These are phyloP conservation scores for Mycena chlorophos DNA, from an alignment of 768 basidiomycete species.

Conservation along the genomic window DNA sequence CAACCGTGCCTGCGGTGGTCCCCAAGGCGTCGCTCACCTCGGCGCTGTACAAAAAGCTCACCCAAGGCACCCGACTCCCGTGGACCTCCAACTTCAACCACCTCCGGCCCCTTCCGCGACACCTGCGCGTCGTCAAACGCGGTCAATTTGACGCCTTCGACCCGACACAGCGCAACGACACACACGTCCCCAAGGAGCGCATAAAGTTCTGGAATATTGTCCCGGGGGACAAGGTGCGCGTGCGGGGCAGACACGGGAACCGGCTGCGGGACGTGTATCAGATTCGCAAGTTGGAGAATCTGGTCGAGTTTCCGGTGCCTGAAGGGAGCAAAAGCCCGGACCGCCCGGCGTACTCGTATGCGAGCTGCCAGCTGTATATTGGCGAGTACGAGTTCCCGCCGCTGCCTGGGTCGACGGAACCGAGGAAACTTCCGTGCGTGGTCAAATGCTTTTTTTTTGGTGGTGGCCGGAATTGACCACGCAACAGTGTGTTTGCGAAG, in stretches of 20 bases:
- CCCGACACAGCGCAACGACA: not conserved
- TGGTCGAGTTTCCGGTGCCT: slow-evolving; percentile 17
- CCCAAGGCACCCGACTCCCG: slow-evolving; percentile 11
- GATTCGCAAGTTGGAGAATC: slow-evolving; percentile 59
- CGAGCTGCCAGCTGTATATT: slow-evolving; percentile 76
- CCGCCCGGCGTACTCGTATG: slow-evolving; percentile 51
- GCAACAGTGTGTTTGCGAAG: slow-evolving; percentile 70
- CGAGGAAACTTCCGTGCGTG: slow-evolving; percentile 49
- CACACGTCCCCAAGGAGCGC: slow-evolving; percentile 51
- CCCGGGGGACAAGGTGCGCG: slow-evolving; percentile 76
- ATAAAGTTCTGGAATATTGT: slow-evolving; percentile 88
- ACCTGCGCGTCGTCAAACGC: not conserved
- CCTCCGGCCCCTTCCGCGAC: slow-evolving; percentile 14
- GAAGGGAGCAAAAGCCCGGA: not conserved
- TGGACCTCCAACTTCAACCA: slow-evolving; percentile 23
- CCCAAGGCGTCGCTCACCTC: slow-evolving; percentile 16
- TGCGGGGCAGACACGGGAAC: slow-evolving; percentile 63
- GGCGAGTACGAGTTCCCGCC: slow-evolving; percentile 64
- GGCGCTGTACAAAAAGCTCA: slow-evolving; percentile 1
- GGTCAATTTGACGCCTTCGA: slow-evolving; percentile 10
- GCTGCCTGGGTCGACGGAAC: slow-evolving; percentile 36
- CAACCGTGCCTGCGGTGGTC: slow-evolving; percentile 12
- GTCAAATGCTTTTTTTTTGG: slow-evolving; percentile 1
- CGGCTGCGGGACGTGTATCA: slow-evolving; percentile 68
- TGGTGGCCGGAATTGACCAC: not conserved